Evolutionary conservation across 2,329 filamentous ascomycete species (phyloP), one percentile per base, ranked within the genome.

Genomic region (Beauveria rudraprayagi): DNA sequence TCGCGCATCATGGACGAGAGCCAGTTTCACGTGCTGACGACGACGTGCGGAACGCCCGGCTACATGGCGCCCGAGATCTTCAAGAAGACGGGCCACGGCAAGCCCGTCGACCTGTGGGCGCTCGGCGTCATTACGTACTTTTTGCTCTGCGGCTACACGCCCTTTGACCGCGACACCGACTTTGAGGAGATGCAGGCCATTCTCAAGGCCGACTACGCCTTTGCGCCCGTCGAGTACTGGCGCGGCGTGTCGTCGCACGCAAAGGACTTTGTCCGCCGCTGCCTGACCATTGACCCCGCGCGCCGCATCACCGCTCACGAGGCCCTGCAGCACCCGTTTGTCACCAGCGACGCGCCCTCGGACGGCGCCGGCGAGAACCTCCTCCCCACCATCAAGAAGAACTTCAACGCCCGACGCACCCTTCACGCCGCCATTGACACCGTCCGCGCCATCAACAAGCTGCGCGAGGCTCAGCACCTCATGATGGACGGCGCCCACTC

Each of bases 61-160:
- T 99, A 99, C 76, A 99, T 99, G 94, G 94, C 94, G 2, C 94
- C 94, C 24, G 94, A 99, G 74, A 99, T 99, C 70, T 99, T 99
- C 78, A 96, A 96, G 76, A 99, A 99, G 80, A 92, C 89, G 8
- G 94, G 94, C 28, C 94, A 99, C 73, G 94, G 94, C 65, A 99
- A 97, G 76, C 92, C 94, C 67, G 94, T 99, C 58, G 94, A 99
- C 73, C 88, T 99, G 65, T 99, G 94, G 94, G 94, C 94, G 43
- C 91, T 97, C 65, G 94, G 94, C 52, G 94, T 99, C 48, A 99
- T 99, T 71, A 97, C 94, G 37, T 99, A 97, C 79, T 99, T 99
- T 78, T 80, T 99, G 34, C 87, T 99, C 56, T 97, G 94, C 75
- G 94, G 94, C 62, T 97, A 97, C 77, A 99, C 94, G 1, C 94